Evolutionary conservation across 805 yeast species (phyloP).

Genomic region (Hanseniaspora mollemarum): DNA sequence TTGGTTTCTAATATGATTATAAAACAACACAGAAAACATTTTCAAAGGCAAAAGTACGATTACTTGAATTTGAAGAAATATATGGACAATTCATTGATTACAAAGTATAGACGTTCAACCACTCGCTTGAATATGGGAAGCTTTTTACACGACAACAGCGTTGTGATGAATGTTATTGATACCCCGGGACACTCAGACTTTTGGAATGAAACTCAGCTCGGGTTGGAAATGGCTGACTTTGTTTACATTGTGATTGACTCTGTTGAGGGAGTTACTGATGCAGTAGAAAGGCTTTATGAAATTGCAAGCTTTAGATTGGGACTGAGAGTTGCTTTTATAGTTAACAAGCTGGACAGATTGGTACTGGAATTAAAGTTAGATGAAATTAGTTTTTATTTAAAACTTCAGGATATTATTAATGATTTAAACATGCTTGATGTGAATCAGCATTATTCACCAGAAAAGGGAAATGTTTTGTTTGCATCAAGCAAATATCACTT

Average conservation of each 20-base stretch:
- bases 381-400: constrained; percentile 59
- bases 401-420: constrained; percentile 49
- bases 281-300: constrained; percentile 33
- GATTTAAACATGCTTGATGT: constrained; percentile 49
- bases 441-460: constrained; percentile 43
- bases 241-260: constrained; percentile 56
- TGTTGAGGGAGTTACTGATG: constrained; percentile 67
- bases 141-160: constrained; percentile 43
- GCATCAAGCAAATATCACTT: constrained; percentile 54
- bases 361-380: constrained; percentile 68
- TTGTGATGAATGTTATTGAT: constrained; percentile 56
- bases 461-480: constrained; percentile 56
- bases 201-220: constrained; percentile 54
- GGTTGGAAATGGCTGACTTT: constrained; percentile 53
- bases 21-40: constrained; percentile 47
- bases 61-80: constrained; percentile 28
- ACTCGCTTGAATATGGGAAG: constrained; percentile 54
- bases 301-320: constrained; percentile 43
- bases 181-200: constrained; percentile 90
- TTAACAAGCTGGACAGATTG: constrained; percentile 81
- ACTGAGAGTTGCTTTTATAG: constrained; percentile 45
- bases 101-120: constrained; percentile 58
- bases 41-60: constrained; percentile 20
- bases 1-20: constrained; percentile 55
- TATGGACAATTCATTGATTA: constrained; percentile 61